A percentile compares a stretch with the other conserved stretches of the same genome.
Evolutionary conservation across 495 filamentous ascomycete species (phyloP).

Genomic region (Glonium stellatum): DNA sequence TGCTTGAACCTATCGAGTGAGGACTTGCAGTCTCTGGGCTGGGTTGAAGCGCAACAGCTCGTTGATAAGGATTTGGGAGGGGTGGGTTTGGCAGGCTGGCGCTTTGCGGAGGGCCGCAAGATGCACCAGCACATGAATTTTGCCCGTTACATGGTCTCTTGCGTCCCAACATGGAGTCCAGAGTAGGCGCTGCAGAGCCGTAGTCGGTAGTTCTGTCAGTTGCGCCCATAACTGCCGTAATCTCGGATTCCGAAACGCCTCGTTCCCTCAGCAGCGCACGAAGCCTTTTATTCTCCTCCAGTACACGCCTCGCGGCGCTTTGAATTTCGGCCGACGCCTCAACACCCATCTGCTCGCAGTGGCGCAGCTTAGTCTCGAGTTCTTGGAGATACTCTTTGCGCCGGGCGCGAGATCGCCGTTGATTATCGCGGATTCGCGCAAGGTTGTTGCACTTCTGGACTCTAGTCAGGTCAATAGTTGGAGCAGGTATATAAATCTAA

Average conservation of each 20-base stretch:
- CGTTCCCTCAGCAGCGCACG: slow-evolving; percentile 42
- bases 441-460: slow-evolving; percentile 39
- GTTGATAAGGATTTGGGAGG: slow-evolving; percentile 16
- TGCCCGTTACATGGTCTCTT: slow-evolving; percentile 20
- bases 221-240: slow-evolving; percentile 30
- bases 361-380: slow-evolving; percentile 58
- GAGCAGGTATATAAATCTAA: not conserved
- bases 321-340: slow-evolving; percentile 57
- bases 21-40: slow-evolving; percentile 16
- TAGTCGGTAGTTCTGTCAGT: slow-evolving; percentile 16
- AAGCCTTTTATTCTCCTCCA: slow-evolving; percentile 55
- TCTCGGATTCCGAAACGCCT: slow-evolving; percentile 42
- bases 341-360: slow-evolving; percentile 51
- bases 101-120: not conserved
- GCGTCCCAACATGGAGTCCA: slow-evolving; percentile 27
- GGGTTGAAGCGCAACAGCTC: slow-evolving; percentile 4
- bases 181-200: slow-evolving; percentile 12
- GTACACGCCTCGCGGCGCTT: slow-evolving; percentile 53
- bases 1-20: slow-evolving; percentile 15
- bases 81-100: not conserved
- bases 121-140: not conserved
- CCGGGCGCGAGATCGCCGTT: slow-evolving; percentile 68
- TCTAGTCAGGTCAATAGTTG: slow-evolving; percentile 1
- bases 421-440: slow-evolving; percentile 66
- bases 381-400: slow-evolving; percentile 69